Conservation (phyloP, 371 early-diverging fungal genomes). For the Apophysomyces ossiformis region DNA sequence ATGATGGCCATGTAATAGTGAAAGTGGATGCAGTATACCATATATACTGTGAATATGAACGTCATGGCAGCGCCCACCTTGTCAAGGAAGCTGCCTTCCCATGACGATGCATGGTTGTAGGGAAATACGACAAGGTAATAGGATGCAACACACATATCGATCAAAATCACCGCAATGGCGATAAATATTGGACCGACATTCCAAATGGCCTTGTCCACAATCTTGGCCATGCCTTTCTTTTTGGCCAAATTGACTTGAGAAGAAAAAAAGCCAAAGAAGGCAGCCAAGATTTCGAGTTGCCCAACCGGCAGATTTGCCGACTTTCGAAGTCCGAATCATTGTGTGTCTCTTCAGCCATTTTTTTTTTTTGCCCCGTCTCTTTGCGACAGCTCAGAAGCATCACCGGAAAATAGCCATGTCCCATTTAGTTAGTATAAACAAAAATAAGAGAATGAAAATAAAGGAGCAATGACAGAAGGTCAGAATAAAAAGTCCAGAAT, state of each 20-base stretch:
- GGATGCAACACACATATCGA: slow-evolving; percentile 53
- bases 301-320: too few species aligned
- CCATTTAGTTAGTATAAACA: too few species aligned
- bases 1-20: slow-evolving; percentile 66
- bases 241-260: background rate
- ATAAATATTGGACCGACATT: slow-evolving; percentile 62
- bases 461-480: too few species aligned
- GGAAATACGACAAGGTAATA: slow-evolving; percentile 58
- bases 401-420: too few species aligned
- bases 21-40: slow-evolving; percentile 60
- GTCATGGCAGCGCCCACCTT: slow-evolving; percentile 35
- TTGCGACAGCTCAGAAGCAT: too few species aligned
- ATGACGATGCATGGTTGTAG: slow-evolving; percentile 38
- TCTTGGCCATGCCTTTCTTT: slow-evolving; percentile 36
- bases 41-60: slow-evolving; percentile 48
- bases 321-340: too few species aligned
- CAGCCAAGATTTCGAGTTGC: background rate
- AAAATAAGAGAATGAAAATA: too few species aligned
- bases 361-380: too few species aligned
- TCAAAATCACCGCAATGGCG: slow-evolving; percentile 50
- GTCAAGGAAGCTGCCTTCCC: slow-evolving; percentile 28
- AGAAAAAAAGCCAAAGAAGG: background rate
- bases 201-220: slow-evolving; percentile 57
- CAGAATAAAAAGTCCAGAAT: too few species aligned
- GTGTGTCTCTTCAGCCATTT: too few species aligned